phyloP scores from a whole-genome alignment of 148 eudicot genomes.

The Spergularia marina region DNA sequence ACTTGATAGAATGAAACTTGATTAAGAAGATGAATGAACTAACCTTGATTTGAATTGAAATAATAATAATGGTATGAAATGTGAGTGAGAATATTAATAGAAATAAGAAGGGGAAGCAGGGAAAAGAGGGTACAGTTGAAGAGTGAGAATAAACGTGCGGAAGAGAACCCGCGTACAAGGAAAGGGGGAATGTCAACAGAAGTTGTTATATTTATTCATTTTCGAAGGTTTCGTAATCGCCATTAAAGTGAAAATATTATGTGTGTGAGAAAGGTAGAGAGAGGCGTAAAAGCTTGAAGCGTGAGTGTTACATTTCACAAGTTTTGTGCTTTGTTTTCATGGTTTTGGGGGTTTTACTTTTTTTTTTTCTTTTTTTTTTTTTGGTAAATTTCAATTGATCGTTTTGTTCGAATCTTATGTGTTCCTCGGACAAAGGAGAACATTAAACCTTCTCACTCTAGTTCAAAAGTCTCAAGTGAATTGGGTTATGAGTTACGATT shows the following conservation, averaged over 20 bases:
- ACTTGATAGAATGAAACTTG: not conserved
- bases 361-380: too few species aligned
- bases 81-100: not conserved
- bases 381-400: too few species aligned
- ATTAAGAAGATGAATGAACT: not conserved
- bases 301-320: not conserved
- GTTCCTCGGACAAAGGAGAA: too few species aligned
- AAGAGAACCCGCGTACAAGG: not conserved
- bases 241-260: slow-evolving; percentile 1
- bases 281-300: not conserved
- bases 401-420: too few species aligned
- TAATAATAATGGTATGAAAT: not conserved
- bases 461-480: too few species aligned
- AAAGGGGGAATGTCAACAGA: slow-evolving; percentile 9
- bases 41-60: slow-evolving; percentile 7
- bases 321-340: not conserved
- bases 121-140: not conserved
- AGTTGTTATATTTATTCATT: not conserved
- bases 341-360: too few species aligned
- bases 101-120: not conserved
- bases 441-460: too few species aligned
- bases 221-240: slow-evolving; percentile 4
- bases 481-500: too few species aligned
- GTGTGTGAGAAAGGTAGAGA: not conserved
- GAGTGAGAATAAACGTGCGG: slow-evolving; percentile 2